Conservation (phyloP, 345 rosid species). For the Dipteronia dyeriana region DNA sequence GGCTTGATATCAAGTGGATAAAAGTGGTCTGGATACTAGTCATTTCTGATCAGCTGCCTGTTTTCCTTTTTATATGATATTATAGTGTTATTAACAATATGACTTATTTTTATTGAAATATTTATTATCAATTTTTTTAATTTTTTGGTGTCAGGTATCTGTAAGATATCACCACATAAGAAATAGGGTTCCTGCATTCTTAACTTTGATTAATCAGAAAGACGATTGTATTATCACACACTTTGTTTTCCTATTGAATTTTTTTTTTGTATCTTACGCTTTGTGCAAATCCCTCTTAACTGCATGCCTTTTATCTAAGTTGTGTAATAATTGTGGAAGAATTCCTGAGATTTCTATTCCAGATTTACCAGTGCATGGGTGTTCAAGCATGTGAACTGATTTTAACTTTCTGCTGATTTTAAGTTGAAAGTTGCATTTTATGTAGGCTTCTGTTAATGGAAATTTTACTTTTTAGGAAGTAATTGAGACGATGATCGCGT, state of each 20-base stretch:
- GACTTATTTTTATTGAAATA: neutral
- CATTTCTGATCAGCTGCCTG: neutral
- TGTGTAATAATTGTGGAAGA: neutral
- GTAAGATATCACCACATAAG: constrained; percentile 3
- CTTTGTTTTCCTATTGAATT: neutral
- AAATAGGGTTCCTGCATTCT: neutral
- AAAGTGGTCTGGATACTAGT: constrained; percentile 64
- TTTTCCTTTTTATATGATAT: neutral
- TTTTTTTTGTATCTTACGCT: neutral
- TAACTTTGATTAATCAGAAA: neutral
- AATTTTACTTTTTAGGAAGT: constrained; percentile 51
- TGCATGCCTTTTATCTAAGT: constrained; percentile 11
- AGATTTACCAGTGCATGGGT: neutral
- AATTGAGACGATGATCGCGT: constrained; percentile 82
- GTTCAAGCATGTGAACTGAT: neutral
- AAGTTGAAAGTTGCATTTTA: neutral
- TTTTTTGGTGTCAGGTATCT: neutral
- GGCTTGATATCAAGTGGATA: constrained; percentile 85
- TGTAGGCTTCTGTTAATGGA: constrained; percentile 11
- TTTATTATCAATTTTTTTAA: neutral
- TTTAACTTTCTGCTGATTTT: neutral
- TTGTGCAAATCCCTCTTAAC: neutral
- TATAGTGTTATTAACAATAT: neutral
- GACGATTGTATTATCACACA: constrained; percentile 2
- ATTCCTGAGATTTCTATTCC: neutral